Percentiles rank a stretch among this genome's conserved stretches.
Conservation (phyloP, 1,284 basidiomycete species). For the Apiotrichum porosum region DNA sequence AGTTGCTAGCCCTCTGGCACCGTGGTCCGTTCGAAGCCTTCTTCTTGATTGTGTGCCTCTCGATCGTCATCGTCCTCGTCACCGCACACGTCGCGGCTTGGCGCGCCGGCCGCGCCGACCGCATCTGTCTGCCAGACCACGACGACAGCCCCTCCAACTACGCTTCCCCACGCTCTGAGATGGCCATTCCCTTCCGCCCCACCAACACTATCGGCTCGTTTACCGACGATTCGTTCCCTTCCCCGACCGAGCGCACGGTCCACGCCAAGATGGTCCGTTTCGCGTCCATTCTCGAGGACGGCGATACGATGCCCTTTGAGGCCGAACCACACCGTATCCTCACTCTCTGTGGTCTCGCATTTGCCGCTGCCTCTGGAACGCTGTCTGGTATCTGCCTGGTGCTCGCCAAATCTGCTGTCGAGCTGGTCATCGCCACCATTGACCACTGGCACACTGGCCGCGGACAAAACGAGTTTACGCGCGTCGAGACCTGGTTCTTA, state of each 20-base stretch:
- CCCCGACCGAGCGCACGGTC: not conserved
- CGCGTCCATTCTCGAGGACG: constrained; percentile 6
- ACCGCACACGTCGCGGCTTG: constrained; percentile 15
- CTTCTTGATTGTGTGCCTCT: constrained; percentile 66
- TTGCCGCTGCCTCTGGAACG: constrained; percentile 85
- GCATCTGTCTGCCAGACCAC: constrained; percentile 3
- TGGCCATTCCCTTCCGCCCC: constrained; percentile 35
- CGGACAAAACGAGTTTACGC: constrained; percentile 78
- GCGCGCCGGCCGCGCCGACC: not conserved
- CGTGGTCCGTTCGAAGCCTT: constrained; percentile 76
- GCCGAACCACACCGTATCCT: constrained; percentile 52
- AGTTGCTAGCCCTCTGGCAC: constrained; percentile 72
- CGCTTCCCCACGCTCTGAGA: constrained; percentile 29
- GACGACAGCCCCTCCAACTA: constrained; percentile 29
- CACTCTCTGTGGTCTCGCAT: constrained; percentile 73
- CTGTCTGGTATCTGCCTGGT: constrained; percentile 88
- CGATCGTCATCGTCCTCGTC: constrained; percentile 60
- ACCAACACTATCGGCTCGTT: not conserved
- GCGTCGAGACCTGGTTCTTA: constrained; percentile 41
- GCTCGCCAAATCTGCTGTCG: constrained; percentile 90
- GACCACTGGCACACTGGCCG: constrained; percentile 46
- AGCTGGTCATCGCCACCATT: constrained; percentile 77
- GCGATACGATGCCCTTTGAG: not conserved
- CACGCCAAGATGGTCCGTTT: constrained; percentile 9
- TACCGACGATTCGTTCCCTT: not conserved